Evolutionary conservation across 179 eudicot species (phyloP).

Genomic region (Vitellaria paradoxa): DNA sequence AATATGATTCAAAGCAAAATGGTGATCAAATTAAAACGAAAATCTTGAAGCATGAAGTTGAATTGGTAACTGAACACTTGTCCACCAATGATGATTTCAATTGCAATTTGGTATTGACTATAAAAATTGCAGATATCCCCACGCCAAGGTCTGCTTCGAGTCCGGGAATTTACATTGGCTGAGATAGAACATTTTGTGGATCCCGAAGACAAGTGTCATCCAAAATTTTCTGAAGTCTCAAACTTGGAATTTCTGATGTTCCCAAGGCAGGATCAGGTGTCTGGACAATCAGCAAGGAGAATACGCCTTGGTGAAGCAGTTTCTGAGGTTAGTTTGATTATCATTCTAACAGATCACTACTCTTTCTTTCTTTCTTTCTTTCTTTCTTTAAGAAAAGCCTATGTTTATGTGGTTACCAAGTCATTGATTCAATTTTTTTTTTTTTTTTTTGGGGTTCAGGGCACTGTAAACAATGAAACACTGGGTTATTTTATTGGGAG

Average conservation of each 20-base stretch:
- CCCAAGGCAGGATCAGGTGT: slow-evolving; percentile 91
- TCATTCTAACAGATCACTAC: slow-evolving; percentile 4
- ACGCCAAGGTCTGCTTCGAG: slow-evolving; percentile 93
- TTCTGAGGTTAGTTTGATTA: slow-evolving; percentile 43
- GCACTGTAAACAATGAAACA: slow-evolving; percentile 85
- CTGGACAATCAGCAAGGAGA: slow-evolving; percentile 68
- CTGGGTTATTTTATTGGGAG: slow-evolving; percentile 94
- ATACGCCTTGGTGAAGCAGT: slow-evolving; percentile 73
- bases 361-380: too few relatives aligned
- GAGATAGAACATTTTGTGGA: slow-evolving; percentile 98
- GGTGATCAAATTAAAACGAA: background rate
- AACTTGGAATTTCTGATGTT: slow-evolving; percentile 82
- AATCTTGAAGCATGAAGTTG: background rate
- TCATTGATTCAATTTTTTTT: too few relatives aligned
- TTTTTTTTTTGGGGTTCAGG: slow-evolving; percentile 32
- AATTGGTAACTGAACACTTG: background rate
- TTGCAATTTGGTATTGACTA: background rate
- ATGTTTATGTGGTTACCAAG: background rate
- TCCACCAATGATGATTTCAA: slow-evolving; percentile 1
- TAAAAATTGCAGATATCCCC: slow-evolving; percentile 74
- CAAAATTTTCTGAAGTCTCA: slow-evolving; percentile 73
- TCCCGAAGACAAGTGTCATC: slow-evolving; percentile 89
- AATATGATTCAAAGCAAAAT: background rate
- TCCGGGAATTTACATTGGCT: slow-evolving; percentile 94
- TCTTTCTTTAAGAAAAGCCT: background rate